Conservation (phyloP, 2,329 filamentous ascomycete species). For the Fusarium pseudocircinatum region DNA sequence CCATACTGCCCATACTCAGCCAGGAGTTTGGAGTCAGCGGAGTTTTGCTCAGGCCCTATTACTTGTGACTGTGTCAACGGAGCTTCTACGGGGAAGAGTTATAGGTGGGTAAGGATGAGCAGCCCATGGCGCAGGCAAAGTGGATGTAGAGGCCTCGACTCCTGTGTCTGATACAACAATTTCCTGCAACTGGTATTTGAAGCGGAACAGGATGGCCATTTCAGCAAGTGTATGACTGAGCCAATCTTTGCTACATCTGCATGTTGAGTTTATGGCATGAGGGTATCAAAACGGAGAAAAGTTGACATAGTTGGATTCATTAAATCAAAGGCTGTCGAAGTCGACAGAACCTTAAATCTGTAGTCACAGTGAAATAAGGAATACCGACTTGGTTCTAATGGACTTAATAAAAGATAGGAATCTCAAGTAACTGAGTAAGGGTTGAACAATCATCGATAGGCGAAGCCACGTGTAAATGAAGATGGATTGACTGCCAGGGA, state of each 20-base stretch:
- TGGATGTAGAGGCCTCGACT: neutral
- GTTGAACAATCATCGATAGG: neutral
- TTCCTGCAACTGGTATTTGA: neutral
- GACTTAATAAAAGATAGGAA: neutral
- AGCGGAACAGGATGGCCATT: neutral
- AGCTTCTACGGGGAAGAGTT: neutral
- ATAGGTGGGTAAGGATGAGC: neutral
- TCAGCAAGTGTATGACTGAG: neutral
- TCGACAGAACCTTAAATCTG: neutral
- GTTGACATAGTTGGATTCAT: neutral
- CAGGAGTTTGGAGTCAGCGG: neutral
- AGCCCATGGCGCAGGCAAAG: neutral
- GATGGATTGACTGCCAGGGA: neutral
- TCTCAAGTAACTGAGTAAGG: neutral
- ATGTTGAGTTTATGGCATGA: neutral
- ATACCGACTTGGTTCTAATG: neutral
- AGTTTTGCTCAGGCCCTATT: neutral
- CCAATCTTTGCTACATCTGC: neutral
- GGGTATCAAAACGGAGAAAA: neutral
- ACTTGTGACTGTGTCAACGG: neutral
- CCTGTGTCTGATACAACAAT: neutral
- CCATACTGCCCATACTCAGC: neutral
- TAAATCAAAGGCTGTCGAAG: neutral
- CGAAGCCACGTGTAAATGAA: conserved; percentile 12
- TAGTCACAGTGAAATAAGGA: neutral